Conservation (phyloP, 768 basidiomycete genomes). For the Panus rudis region DNA sequence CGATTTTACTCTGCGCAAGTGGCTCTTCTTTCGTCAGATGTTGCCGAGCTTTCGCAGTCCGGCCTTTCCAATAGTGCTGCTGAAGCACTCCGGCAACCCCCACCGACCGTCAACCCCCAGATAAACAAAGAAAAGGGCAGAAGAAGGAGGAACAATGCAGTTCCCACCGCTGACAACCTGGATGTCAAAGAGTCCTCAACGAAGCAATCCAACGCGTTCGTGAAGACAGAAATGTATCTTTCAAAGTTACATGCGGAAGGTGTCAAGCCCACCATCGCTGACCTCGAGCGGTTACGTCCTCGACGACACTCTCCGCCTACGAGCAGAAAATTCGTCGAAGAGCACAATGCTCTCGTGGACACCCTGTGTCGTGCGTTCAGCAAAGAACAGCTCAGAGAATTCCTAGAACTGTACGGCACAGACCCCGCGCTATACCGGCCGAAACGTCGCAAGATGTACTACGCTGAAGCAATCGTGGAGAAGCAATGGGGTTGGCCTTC, state of each 20-base stretch:
- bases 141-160: too few relatives aligned
- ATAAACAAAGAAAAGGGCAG: too few relatives aligned
- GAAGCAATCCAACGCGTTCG: not conserved
- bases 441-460: slow-evolving; percentile 19
- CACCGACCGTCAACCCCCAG: too few relatives aligned
- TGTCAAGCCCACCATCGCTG: slow-evolving; percentile 45
- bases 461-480: slow-evolving; percentile 43
- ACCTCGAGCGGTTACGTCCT: slow-evolving; percentile 56
- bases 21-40: too few relatives aligned
- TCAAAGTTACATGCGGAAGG: slow-evolving; percentile 41
- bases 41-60: too few relatives aligned
- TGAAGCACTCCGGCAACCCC: too few relatives aligned
- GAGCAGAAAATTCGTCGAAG: slow-evolving; percentile 39
- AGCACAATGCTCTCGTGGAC: slow-evolving; percentile 48
- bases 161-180: too few relatives aligned
- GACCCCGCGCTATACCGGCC: slow-evolving; percentile 11
- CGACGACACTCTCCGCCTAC: slow-evolving; percentile 30
- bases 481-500: slow-evolving; percentile 66
- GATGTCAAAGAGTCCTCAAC: not conserved
- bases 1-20: too few relatives aligned
- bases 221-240: slow-evolving; percentile 54
- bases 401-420: slow-evolving; percentile 43
- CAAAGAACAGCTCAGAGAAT: slow-evolving; percentile 48
- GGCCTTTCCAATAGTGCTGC: too few relatives aligned
- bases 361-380: slow-evolving; percentile 58